These are phyloP conservation scores for Aspergillus japonicus DNA, from an alignment of 2,329 filamentous ascomycete genomes.

Conservation along the genomic window DNA sequence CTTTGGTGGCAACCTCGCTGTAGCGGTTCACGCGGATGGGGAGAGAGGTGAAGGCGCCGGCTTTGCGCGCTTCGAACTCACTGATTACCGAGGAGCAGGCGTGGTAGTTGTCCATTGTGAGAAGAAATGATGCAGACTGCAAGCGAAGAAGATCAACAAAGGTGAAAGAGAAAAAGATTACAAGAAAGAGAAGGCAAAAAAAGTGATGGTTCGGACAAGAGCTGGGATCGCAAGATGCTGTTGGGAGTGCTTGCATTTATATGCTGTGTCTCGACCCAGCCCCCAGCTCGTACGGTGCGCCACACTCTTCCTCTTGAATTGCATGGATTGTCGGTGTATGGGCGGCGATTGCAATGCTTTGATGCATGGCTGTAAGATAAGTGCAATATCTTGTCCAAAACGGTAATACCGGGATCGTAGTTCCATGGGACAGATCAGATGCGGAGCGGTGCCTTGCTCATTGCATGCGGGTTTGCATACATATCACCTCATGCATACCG, in stretches of 20 bases:
- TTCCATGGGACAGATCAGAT: conserved; percentile 4
- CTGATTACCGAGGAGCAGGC: neutral
- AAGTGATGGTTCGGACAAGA: neutral
- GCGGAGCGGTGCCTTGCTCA: neutral
- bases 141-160: neutral
- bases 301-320: neutral
- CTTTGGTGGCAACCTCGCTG: neutral
- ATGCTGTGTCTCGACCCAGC: neutral
- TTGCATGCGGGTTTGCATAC: neutral
- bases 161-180: neutral
- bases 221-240: neutral
- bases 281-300: neutral
- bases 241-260: neutral
- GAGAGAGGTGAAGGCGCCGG: neutral
- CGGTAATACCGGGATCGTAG: neutral
- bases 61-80: neutral
- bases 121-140: no score
- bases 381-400: neutral
- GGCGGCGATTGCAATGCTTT: neutral
- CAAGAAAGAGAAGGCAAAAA: neutral
- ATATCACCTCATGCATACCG: neutral
- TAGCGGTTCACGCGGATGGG: neutral
- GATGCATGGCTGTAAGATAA: neutral
- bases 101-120: neutral
- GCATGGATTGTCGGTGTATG: conserved; percentile 1